phyloP scores from a whole-genome alignment of 1,284 basidiomycete genomes.

The Boletellus deceptivus region DNA sequence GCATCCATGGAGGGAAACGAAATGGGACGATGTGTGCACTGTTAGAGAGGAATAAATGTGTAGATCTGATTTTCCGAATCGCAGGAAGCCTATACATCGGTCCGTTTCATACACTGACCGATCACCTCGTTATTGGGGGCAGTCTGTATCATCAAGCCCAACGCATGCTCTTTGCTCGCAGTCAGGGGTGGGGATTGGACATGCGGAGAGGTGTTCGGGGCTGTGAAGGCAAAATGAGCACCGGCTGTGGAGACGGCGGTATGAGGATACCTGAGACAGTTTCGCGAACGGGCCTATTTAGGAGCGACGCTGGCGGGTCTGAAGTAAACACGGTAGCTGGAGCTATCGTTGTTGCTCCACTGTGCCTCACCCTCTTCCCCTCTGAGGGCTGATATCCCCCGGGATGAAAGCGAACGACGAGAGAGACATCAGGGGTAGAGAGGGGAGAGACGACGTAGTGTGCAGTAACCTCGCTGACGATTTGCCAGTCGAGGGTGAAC shows the following conservation, averaged over 20 bases:
- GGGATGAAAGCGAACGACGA: constrained; percentile 15
- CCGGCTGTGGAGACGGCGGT: background rate
- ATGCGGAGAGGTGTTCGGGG: background rate
- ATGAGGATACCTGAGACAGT: constrained; percentile 20
- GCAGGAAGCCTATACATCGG: background rate
- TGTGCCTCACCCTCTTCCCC: constrained; percentile 48
- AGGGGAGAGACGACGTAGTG: no score
- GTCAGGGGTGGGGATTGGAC: background rate
- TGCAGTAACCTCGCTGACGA: no score
- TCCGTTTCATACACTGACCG: background rate
- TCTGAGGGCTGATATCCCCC: constrained; percentile 20
- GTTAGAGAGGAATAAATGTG: constrained; percentile 27
- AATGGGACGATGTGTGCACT: constrained; percentile 6
- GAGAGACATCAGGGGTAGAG: no score
- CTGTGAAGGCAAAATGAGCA: constrained; percentile 15
- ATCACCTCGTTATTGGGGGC: background rate
- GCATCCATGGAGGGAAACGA: background rate
- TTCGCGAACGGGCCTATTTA: constrained; percentile 16
- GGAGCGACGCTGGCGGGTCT: constrained; percentile 21
- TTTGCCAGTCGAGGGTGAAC: no score
- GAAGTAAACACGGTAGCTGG: constrained; percentile 77
- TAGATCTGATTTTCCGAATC: constrained; percentile 22
- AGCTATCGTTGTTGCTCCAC: constrained; percentile 89
- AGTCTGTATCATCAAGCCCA: constrained; percentile 7
- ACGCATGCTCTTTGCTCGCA: constrained; percentile 16